Evolutionary conservation across 2,329 filamentous ascomycete genomes (phyloP).

Genomic region (Beauveria sp.): DNA sequence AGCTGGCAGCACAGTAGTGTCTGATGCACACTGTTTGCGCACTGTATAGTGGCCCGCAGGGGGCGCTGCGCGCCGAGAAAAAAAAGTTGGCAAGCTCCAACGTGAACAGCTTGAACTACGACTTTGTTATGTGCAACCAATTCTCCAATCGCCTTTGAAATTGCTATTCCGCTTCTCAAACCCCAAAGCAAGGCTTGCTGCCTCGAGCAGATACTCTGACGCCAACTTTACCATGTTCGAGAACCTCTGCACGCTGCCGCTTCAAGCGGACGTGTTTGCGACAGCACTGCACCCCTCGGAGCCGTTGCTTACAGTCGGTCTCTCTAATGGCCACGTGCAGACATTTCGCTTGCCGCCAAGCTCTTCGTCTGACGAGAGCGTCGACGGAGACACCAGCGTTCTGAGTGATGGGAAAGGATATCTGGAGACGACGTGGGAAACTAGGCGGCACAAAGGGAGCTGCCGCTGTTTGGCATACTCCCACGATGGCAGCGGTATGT

Average conservation of each 20-base stretch:
- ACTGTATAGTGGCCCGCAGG: conserved; percentile 1
- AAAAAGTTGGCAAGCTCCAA: not conserved
- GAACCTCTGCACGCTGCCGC: conserved; percentile 81
- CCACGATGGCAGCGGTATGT: conserved; percentile 64
- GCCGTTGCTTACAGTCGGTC: conserved; percentile 77
- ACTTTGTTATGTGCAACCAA: not conserved
- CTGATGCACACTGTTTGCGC: not conserved
- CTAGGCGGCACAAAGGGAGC: conserved; percentile 86
- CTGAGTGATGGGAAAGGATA: conserved; percentile 59
- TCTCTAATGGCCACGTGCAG: conserved; percentile 79
- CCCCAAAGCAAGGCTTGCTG: not conserved
- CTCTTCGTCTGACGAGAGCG: conserved; percentile 43
- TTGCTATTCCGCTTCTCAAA: no score
- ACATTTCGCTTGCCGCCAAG: conserved; percentile 64
- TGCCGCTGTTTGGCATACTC: conserved; percentile 76
- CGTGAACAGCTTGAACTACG: not conserved
- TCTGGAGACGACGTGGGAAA: conserved; percentile 80
- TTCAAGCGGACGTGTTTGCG: conserved; percentile 79
- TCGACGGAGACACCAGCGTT: conserved; percentile 40
- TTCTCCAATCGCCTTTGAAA: not conserved
- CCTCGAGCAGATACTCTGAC: not conserved
- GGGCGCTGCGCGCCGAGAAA: not conserved
- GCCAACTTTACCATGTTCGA: conserved; percentile 62
- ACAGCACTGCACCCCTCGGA: conserved; percentile 80
- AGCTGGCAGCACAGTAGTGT: not conserved